A percentile compares a stretch with the other conserved stretches of the same genome.
Evolutionary conservation across 345 rosid genomes (phyloP).

Genomic region (Gossypium arboreum): DNA sequence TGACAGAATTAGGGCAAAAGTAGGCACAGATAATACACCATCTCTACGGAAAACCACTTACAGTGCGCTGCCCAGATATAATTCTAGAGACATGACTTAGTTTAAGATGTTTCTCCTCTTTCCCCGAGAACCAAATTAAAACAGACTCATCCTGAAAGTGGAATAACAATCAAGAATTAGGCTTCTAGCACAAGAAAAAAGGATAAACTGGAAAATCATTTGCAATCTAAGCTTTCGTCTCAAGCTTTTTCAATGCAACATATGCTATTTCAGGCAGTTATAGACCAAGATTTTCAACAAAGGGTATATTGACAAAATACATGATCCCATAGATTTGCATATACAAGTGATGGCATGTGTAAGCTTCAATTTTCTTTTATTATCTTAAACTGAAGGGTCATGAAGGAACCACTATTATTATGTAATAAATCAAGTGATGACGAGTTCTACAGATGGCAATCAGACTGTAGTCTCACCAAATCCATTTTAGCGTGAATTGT

Average conservation of each 20-base stretch:
- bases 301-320: background rate
- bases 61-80: slow-evolving; percentile 96
- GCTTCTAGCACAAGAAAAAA: background rate
- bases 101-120: slow-evolving; percentile 84
- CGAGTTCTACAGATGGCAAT: background rate
- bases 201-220: background rate
- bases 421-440: background rate
- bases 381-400: background rate
- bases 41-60: slow-evolving; percentile 42
- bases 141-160: slow-evolving; percentile 85
- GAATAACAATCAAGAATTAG: slow-evolving; percentile 19
- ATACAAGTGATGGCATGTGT: background rate
- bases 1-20: background rate
- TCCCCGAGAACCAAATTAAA: slow-evolving; percentile 96
- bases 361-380: background rate
- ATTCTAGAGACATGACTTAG: slow-evolving; percentile 88
- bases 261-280: background rate
- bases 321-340: background rate
- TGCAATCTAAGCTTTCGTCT: background rate
- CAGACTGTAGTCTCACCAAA: background rate
- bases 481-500: background rate
- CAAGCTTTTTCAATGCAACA: background rate
- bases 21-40: slow-evolving; percentile 7
- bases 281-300: background rate
- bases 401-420: background rate